phyloP scores from a whole-genome alignment of 805 yeast genomes.

The Cyberlindnera euphorbiiphila region DNA sequence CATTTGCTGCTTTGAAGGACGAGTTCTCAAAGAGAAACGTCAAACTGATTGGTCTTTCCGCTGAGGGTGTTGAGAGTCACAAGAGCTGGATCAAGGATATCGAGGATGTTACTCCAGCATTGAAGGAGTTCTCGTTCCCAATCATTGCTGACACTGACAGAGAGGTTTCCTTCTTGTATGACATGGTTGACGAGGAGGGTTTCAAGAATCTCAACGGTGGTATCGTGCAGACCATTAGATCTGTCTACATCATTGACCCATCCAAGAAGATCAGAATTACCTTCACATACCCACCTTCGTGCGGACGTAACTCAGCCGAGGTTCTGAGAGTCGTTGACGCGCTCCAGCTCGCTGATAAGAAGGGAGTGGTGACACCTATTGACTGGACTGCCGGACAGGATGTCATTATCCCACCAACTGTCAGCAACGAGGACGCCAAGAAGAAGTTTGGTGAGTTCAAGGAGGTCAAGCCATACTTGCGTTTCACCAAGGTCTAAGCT shows the following conservation, averaged over 20 bases:
- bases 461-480: conserved; percentile 86
- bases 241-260: conserved; percentile 90
- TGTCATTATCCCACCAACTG: conserved; percentile 87
- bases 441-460: conserved; percentile 82
- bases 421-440: conserved; percentile 73
- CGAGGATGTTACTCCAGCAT: conserved; percentile 69
- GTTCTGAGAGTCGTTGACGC: conserved; percentile 88
- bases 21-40: conserved; percentile 83
- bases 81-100: conserved; percentile 87
- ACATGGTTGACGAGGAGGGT: conserved; percentile 85
- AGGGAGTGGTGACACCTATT: conserved; percentile 85
- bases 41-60: conserved; percentile 86
- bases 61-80: conserved; percentile 78
- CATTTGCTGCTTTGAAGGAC: conserved; percentile 83
- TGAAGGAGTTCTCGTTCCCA: conserved; percentile 78
- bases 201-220: conserved; percentile 71
- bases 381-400: conserved; percentile 90
- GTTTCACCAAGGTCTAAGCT: conserved; percentile 49
- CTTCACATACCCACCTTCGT: conserved; percentile 87
- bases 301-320: conserved; percentile 92
- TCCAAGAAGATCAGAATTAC: conserved; percentile 81
- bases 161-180: conserved; percentile 79
- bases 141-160: conserved; percentile 85
- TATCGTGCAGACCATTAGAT: conserved; percentile 82
- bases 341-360: conserved; percentile 76